A percentile compares a stretch with the other conserved stretches of the same genome.
Conservation (phyloP, 176 grass and related monocot genomes). For the Musa schizocarpa region DNA sequence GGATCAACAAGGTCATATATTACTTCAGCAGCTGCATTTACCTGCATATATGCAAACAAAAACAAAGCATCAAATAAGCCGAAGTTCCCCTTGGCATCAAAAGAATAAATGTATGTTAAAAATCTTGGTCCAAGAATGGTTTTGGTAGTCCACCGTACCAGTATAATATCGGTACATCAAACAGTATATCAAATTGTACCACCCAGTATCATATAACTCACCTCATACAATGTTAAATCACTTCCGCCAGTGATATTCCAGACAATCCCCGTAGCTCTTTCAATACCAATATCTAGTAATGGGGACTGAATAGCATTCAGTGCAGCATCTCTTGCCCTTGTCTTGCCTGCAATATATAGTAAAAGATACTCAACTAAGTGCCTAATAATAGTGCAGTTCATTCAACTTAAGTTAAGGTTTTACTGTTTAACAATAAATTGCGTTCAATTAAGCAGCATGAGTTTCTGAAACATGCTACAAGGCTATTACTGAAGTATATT, state of each 20-base stretch:
- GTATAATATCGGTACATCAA: background rate
- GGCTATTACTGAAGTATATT: no score
- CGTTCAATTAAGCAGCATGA: no score
- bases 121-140: background rate
- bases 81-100: no score
- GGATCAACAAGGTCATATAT: constrained; percentile 98
- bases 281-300: constrained; percentile 18
- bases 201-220: background rate
- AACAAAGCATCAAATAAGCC: background rate
- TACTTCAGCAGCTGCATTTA: constrained; percentile 90
- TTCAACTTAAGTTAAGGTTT: no score
- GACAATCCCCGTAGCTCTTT: constrained; percentile 11
- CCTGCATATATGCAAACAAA: constrained; percentile 29
- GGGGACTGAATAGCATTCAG: constrained; percentile 20
- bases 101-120: no score
- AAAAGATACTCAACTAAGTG: background rate
- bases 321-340: constrained; percentile 23
- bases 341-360: constrained; percentile 4
- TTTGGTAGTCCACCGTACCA: no score
- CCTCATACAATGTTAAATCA: constrained; percentile 20
- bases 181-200: no score
- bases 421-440: no score
- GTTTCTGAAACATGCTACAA: no score
- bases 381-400: background rate
- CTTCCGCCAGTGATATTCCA: constrained; percentile 22